phyloP scores from a whole-genome alignment of 352 stramenopile genomes.

The Elongisporangium prolatum region DNA sequence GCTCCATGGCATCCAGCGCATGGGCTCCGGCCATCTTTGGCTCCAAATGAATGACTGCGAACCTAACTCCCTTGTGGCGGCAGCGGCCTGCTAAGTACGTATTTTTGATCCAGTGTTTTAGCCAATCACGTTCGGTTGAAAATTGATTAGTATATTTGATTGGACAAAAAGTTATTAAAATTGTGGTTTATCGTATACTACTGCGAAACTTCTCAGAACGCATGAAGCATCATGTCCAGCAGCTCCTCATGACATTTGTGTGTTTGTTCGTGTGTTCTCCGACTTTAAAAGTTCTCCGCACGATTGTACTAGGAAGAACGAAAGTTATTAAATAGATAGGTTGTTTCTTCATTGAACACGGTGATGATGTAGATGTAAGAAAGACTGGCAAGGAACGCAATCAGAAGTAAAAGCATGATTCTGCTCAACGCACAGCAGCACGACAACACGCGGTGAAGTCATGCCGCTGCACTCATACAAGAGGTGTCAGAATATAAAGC shows the following conservation, averaged over 20 bases:
- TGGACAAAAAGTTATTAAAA: not conserved
- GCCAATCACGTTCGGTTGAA: not conserved
- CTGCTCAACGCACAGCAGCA: conserved; percentile 63
- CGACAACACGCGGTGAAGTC: conserved; percentile 55
- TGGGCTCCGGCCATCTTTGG: conserved; percentile 15
- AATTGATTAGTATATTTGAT: not conserved
- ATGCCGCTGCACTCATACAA: conserved; percentile 78
- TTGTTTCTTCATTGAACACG: conserved; percentile 73
- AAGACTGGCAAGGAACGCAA: conserved; percentile 12
- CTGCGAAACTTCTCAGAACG: no score
- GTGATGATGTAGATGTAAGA: conserved; percentile 3
- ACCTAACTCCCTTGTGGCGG: not conserved
- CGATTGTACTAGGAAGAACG: conserved; percentile 77
- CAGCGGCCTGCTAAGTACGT: not conserved
- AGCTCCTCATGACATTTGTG: no score
- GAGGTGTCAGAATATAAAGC: conserved; percentile 89
- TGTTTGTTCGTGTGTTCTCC: conserved; percentile 36
- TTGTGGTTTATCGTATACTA: no score
- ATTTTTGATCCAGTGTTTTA: not conserved
- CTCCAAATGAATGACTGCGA: not conserved
- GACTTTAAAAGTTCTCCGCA: conserved; percentile 55
- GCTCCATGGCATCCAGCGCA: conserved; percentile 56
- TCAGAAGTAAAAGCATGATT: conserved; percentile 76
- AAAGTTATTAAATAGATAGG: conserved; percentile 82
- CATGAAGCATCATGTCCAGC: no score